phyloP scores from a whole-genome alignment of 345 rosid species.

The Laguncularia racemosa region DNA sequence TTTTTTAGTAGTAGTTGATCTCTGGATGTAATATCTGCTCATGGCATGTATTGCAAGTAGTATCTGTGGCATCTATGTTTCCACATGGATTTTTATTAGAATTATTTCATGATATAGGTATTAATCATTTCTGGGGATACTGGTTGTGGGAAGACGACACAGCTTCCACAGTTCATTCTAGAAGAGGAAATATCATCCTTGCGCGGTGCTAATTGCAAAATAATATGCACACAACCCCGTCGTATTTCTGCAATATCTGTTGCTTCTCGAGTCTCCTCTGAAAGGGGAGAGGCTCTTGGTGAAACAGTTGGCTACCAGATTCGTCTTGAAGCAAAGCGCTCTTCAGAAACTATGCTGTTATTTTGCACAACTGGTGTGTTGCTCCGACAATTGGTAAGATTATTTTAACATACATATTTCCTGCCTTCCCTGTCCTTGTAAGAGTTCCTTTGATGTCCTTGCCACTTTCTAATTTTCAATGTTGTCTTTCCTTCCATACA shows the following conservation, averaged over 20 bases:
- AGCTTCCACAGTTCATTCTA: constrained; percentile 87
- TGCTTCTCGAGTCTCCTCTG: constrained; percentile 86
- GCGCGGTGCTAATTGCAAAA: constrained; percentile 79
- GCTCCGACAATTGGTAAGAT: constrained; percentile 72
- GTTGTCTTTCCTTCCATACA: constrained; percentile 5
- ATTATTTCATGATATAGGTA: constrained; percentile 35
- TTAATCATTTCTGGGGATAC: constrained; percentile 94
- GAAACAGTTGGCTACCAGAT: constrained; percentile 95
- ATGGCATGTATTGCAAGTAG: too few species aligned
- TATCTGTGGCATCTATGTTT: not conserved
- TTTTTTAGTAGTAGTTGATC: too few species aligned
- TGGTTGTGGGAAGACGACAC: constrained; percentile 98
- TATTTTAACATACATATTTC: constrained; percentile 8
- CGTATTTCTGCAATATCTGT: constrained; percentile 95
- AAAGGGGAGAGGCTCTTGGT: constrained; percentile 87
- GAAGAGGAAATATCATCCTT: constrained; percentile 78
- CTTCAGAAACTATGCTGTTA: constrained; percentile 70
- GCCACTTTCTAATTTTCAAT: constrained; percentile 1
- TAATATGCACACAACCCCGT: constrained; percentile 94
- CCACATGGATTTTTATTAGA: constrained; percentile 2
- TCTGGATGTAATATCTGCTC: too few species aligned
- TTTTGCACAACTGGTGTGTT: constrained; percentile 96
- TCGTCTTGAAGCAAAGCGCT: constrained; percentile 74
- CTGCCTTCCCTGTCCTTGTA: not conserved
- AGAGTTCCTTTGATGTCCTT: constrained; percentile 2